Evolutionary conservation across 805 yeast species (phyloP).

Genomic region (Torulaspora maleeae): DNA sequence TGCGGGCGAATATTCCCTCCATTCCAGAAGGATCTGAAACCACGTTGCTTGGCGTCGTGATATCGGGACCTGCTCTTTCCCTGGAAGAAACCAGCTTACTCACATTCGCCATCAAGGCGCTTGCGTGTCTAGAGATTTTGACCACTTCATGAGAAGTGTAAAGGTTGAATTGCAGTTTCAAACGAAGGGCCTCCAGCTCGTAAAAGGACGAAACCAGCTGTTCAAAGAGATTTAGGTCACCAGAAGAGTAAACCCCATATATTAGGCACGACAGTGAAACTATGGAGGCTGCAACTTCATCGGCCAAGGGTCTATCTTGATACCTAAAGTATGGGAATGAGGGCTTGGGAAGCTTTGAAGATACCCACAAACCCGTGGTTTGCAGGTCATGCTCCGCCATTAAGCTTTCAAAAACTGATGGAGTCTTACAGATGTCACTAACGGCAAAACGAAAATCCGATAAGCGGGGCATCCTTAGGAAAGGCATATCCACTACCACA

Average conservation of each 20-base stretch:
- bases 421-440: conserved; percentile 18
- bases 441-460: conserved; percentile 18
- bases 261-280: conserved; percentile 58
- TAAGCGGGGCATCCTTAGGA: conserved; percentile 31
- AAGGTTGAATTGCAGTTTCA: conserved; percentile 47
- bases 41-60: conserved; percentile 6
- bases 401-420: conserved; percentile 36
- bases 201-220: conserved; percentile 51
- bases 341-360: conserved; percentile 41
- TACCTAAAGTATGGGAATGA: conserved; percentile 50
- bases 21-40: conserved; percentile 55
- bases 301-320: conserved; percentile 43
- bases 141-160: conserved; percentile 51
- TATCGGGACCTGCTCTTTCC: conserved; percentile 34
- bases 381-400: background rate
- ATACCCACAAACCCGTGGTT: background rate
- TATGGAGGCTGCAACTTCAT: conserved; percentile 56
- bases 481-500: conserved; percentile 36
- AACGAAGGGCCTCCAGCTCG: conserved; percentile 54
- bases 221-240: conserved; percentile 59
- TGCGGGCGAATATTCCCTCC: conserved; percentile 63
- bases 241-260: conserved; percentile 64
- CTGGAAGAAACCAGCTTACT: conserved; percentile 55
- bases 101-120: conserved; percentile 51
- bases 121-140: conserved; percentile 47